Evolutionary conservation across 345 rosid species (phyloP), one percentile per base, ranked within the genome.

Genomic region (Syzygium grande): DNA sequence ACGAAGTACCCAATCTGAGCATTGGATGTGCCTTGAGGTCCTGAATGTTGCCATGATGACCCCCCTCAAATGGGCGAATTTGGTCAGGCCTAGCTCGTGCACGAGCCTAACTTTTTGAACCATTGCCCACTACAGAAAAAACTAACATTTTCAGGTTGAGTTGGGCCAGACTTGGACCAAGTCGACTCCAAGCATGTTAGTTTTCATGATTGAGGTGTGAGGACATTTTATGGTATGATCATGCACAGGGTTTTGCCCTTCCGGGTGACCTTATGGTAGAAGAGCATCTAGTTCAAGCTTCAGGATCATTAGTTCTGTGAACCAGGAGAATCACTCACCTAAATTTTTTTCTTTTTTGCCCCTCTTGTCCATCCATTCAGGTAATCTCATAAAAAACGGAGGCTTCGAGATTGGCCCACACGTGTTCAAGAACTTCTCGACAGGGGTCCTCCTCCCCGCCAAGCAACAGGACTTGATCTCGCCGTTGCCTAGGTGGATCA

Each of bases 401-500:
- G 99, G 93, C 46, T 96, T 97, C 53, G 99, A 97, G 87, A 88
- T 65, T 6, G 98, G 98, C 7, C 99, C 99, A 2, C 96, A 94
- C 68, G 87, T 94, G 30, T 95, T 97, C 96, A 94, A 88, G 84
- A 96, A 96, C 92, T 96, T 89, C 90, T 96, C 99, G 4, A 96
- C 98, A 11, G 99, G 98, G 14, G 92, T 95, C 84, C 94, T 97
- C 84, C 89, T 96, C 49, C 99, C 97, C 38, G 90, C 97, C 11
- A 93, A 91, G 87, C 79, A 86, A 46, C 87, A 73, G 54, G 96
- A 94, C 90, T 22, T 85, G 6, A 93, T 94, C 78, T 96, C 99
- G 30, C 98, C 98, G 2, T 94, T 96, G 52, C 97, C 96, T 0
- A 97, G 99, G 12, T 97, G 98, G 99, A 96, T 97, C 87, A 51